phyloP scores from a whole-genome alignment of 495 filamentous ascomycete genomes.

The Podospora comata region DNA sequence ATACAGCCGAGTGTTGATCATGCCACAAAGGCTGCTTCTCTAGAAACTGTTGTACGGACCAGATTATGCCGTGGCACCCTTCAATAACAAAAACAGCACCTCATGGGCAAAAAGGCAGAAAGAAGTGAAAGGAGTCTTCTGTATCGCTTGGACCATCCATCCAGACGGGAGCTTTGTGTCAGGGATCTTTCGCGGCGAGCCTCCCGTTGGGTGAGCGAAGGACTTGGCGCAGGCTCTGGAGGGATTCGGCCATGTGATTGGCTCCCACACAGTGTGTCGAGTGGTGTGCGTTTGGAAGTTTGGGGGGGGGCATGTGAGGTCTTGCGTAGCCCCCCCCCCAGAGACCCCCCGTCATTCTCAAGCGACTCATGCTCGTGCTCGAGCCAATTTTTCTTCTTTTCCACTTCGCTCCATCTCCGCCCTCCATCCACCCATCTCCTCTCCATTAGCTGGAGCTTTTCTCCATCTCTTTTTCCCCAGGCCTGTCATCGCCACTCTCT shows the following conservation, averaged over 20 bases:
- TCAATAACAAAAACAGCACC: background rate
- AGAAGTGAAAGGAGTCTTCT: too few species aligned
- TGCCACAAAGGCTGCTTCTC: background rate
- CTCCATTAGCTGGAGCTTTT: background rate
- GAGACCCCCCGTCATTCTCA: background rate
- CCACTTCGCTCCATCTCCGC: background rate
- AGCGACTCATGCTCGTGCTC: background rate
- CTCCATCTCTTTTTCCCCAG: background rate
- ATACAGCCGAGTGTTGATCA: background rate
- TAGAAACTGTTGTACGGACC: background rate
- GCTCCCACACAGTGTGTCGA: slow-evolving; percentile 5
- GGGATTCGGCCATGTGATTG: slow-evolving; percentile 9
- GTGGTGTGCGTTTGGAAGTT: background rate
- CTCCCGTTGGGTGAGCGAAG: background rate
- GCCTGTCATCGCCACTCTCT: background rate
- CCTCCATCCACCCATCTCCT: background rate
- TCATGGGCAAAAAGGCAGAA: too few species aligned
- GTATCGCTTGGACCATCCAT: background rate
- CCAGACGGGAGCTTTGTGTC: background rate
- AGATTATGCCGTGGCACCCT: background rate
- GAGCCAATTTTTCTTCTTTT: slow-evolving; percentile 4
- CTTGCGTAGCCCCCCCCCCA: background rate
- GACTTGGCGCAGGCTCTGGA: slow-evolving; percentile 3
- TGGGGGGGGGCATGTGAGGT: background rate
- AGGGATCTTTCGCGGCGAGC: background rate